Evolutionary conservation across 176 grass and related monocot genomes (phyloP).

Genomic region (Urochloa ruziziensis): DNA sequence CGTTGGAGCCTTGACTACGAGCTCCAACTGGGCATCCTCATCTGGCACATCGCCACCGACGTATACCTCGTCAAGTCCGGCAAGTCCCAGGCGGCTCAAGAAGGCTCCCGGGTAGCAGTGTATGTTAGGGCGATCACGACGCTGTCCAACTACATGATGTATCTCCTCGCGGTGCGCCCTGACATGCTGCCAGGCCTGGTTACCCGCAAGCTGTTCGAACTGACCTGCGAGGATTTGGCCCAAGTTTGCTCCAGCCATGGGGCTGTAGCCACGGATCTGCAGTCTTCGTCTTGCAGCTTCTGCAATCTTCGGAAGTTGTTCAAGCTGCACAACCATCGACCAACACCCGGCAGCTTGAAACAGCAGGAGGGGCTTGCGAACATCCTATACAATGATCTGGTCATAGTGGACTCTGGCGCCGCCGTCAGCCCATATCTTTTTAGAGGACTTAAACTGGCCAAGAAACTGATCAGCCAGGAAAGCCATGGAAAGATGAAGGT

Average conservation of each 20-base stretch:
- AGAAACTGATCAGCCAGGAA: not conserved
- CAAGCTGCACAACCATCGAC: too few relatives aligned
- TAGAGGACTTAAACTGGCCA: not conserved
- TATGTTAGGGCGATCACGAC: not conserved
- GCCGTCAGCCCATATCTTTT: not conserved
- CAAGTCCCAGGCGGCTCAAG: not conserved
- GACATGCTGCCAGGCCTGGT: slow-evolving; percentile 1
- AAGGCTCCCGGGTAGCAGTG: not conserved
- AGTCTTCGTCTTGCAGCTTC: not conserved
- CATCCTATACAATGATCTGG: not conserved
- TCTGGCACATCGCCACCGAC: slow-evolving; percentile 15
- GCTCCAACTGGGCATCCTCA: slow-evolving; percentile 3
- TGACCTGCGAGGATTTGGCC: not conserved
- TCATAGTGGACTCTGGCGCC: not conserved
- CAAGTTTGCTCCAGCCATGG: not conserved
- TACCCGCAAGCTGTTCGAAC: not conserved
- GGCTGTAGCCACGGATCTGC: too few relatives aligned
- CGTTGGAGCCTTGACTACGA: not conserved
- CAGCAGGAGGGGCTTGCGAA: not conserved
- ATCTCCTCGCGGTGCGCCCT: not conserved
- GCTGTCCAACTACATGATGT: slow-evolving; percentile 31
- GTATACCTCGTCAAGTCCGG: not conserved
- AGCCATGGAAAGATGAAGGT: not conserved
- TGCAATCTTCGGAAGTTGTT: too few relatives aligned
- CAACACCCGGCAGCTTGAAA: not conserved